phyloP scores from a whole-genome alignment of 1,284 basidiomycete species.

The Apiotrichum montevideense region DNA sequence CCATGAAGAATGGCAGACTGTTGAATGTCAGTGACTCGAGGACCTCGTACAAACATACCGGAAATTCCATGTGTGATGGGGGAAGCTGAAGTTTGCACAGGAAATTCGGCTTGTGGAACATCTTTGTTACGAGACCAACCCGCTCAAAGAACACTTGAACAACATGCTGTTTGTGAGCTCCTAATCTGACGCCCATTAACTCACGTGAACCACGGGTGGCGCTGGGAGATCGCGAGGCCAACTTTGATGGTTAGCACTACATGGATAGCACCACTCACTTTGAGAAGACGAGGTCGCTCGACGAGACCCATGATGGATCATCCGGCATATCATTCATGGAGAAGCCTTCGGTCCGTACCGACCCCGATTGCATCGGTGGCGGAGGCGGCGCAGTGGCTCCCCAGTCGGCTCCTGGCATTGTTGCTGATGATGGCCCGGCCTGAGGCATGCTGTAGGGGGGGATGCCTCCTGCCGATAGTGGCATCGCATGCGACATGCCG shows the following conservation, averaged over 20 bases:
- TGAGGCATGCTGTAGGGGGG: background rate
- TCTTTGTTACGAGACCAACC: slow-evolving; percentile 30
- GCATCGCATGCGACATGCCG: background rate
- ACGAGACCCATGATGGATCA: background rate
- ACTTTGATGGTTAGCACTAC: slow-evolving; percentile 3
- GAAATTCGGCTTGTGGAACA: slow-evolving; percentile 32
- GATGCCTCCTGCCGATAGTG: background rate
- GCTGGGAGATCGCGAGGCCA: slow-evolving; percentile 39
- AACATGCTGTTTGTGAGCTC: slow-evolving; percentile 16
- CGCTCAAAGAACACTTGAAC: slow-evolving; percentile 38
- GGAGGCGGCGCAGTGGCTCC: background rate
- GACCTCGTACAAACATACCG: slow-evolving; percentile 22
- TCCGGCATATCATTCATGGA: background rate
- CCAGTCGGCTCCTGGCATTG: background rate
- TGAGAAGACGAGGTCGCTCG: slow-evolving; percentile 19
- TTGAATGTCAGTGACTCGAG: background rate
- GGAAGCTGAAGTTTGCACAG: slow-evolving; percentile 26
- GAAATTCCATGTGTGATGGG: slow-evolving; percentile 31
- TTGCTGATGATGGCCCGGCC: background rate
- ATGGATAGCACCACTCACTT: slow-evolving; percentile 20
- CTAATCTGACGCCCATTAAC: background rate
- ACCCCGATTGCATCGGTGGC: background rate
- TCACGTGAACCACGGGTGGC: slow-evolving; percentile 24
- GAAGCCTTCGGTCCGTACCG: background rate
- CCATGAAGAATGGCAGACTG: slow-evolving; percentile 26